Evolutionary conservation across 768 basidiomycete species (phyloP), one percentile per base, ranked within the genome.

Genomic region (Mycena chlorophos): DNA sequence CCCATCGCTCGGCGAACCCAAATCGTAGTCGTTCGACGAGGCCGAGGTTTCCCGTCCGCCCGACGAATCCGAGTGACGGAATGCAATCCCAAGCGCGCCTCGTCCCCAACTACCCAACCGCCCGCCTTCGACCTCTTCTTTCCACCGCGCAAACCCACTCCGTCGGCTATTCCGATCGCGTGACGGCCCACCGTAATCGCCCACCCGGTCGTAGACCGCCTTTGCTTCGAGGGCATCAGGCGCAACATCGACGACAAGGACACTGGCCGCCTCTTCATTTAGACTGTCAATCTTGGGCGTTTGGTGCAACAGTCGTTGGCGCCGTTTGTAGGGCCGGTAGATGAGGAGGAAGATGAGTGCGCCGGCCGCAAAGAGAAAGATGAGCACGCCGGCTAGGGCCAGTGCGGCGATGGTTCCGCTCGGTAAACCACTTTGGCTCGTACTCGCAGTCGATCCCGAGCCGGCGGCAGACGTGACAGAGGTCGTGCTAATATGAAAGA

Each of bases 361-460:
- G 26, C 73, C 67, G 45, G 71, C 70, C 8, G 78, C 55, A 3
- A 84, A 55, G 26, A 86, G 51, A 62, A 83, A 73, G 25, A 78
- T 75, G 8, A 89, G 71, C 19, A 83, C 66, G 20, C 78, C 76
- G 2, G 82, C 86, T 2, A 90, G 73, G 10, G 77, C 78, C 27
- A 88, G 72, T 0, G 87, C 88, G 19, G 87, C 87, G 51, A 88
- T 82, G 2, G 87, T 84, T 39, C 88, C 86, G 56, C 71, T 71
- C 2, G 80, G 56, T 19, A 76, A 69, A 1, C 75, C 69, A 29
- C 40, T 20, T 48, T 50, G 28, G 54, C 48, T 31, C 53, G 55
- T 3, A 62, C 31, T 27, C 59, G 38, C 27, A 5, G 54, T 30
- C n/a, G n/a, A n/a, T n/a, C 54, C 31, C 16, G 62, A 54, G 5